Conservation (phyloP, 129 eudicot genomes). For the Chrysanthemum lavandulifolium region DNA sequence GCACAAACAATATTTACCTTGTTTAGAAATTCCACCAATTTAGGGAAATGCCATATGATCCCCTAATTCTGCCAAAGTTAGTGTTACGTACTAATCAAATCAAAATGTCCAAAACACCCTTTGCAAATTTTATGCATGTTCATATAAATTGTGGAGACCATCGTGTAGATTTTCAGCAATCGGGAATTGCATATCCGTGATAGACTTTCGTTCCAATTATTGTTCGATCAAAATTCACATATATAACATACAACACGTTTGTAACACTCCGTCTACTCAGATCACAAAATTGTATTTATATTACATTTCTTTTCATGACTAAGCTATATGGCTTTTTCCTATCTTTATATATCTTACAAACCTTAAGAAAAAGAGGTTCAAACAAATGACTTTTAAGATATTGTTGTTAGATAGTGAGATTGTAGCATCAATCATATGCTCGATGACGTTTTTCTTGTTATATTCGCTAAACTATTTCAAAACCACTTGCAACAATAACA, state of each 20-base stretch:
- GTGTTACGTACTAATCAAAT: not conserved
- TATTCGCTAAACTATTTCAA: not conserved
- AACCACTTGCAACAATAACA: constrained; percentile 4
- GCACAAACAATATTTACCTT: not conserved
- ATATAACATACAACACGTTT: too few species aligned
- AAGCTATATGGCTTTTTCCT: too few species aligned
- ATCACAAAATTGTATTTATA: too few species aligned
- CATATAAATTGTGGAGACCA: not conserved
- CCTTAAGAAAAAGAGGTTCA: too few species aligned
- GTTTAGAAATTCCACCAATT: not conserved
- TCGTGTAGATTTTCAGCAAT: constrained; percentile 5
- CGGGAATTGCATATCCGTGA: constrained; percentile 1
- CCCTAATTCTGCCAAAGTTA: not conserved
- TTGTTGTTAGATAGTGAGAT: not conserved
- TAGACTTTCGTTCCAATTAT: not conserved
- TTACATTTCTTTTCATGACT: too few species aligned
- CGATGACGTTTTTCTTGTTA: not conserved
- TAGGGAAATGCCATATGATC: not conserved
- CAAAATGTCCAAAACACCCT: not conserved
- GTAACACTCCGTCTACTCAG: too few species aligned
- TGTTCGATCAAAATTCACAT: not conserved
- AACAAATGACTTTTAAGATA: not conserved
- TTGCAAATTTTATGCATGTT: not conserved
- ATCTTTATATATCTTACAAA: too few species aligned
- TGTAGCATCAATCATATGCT: not conserved